Evolutionary conservation across 2,329 filamentous ascomycete genomes (phyloP).

Genomic region (Alternaria ethzedia): DNA sequence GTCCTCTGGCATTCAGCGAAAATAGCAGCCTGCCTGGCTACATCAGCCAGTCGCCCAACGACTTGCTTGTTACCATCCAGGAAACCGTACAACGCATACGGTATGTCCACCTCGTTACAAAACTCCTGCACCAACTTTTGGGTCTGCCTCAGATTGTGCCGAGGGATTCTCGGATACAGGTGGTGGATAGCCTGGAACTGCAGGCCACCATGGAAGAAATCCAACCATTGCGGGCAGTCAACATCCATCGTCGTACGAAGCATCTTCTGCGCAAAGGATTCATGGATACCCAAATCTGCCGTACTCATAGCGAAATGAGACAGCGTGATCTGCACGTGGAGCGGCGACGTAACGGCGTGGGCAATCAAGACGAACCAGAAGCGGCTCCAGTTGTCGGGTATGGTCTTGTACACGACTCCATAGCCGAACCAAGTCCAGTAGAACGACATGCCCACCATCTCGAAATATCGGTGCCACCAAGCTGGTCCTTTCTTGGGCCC

Average conservation of each 20-base stretch:
- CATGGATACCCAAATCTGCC: constrained; percentile 66
- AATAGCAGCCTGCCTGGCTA: constrained; percentile 66
- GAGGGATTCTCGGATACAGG: constrained; percentile 70
- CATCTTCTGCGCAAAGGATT: constrained; percentile 73
- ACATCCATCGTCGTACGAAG: constrained; percentile 77
- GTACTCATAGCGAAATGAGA: constrained; percentile 77
- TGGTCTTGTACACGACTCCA: constrained; percentile 64
- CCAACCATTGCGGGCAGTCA: constrained; percentile 73
- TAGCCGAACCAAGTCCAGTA: constrained; percentile 76
- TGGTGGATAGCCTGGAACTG: constrained; percentile 78
- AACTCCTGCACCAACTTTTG: constrained; percentile 68
- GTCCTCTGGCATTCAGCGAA: constrained; percentile 62
- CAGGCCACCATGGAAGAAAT: constrained; percentile 74
- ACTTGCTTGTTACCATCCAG: constrained; percentile 67
- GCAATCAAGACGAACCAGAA: constrained; percentile 68
- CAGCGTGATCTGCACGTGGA: constrained; percentile 75
- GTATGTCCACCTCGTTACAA: constrained; percentile 68
- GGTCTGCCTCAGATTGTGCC: constrained; percentile 69
- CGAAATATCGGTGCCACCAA: constrained; percentile 71
- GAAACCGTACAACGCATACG: constrained; percentile 68
- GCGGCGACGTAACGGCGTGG: constrained; percentile 70
- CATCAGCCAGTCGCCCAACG: constrained; percentile 61
- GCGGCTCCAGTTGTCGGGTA: constrained; percentile 65
- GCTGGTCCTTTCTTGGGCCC: constrained; percentile 66
- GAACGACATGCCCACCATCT: constrained; percentile 66